Evolutionary conservation across 805 yeast species (phyloP), one percentile per base, ranked within the genome.

Genomic region (Monosporozyma unispora): DNA sequence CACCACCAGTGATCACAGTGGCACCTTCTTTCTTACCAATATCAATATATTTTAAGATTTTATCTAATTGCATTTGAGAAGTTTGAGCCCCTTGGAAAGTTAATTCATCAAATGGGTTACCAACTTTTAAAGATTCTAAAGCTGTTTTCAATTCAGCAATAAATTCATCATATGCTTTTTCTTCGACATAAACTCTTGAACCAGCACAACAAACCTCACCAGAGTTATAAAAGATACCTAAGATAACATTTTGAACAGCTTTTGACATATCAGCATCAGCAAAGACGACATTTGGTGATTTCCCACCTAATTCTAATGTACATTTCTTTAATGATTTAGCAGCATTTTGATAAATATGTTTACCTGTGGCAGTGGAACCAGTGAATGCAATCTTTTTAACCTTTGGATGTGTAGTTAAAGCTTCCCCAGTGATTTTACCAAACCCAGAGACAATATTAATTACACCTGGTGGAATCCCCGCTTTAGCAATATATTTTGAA

Each of bases 191-290:
- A 56, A 89, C 73, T 71, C 98, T 82, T 50, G 96, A 88, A 56
- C 96, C 95, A 35, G 96, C 97, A 64, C 89, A 84, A 73, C 98
- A 90, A 51, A 87, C 90, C 74, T 91, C 96, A 71, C 98, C 98
- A 63, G 90, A 82, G 77, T 90, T 90, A 78, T 79, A 87, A 76
- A 83, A 87, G 64, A 90, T 89, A 69, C 96, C 96, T 50, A 77
- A 66, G 51, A 85, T 76, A 57, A 88, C 81, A 76, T 81, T 79
- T 59, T 82, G 76, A 47, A 87, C 84, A 47, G 96, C 86, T 61
- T 76, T 74, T 49, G 82, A 81, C 51, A 90, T 66, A 67, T 90
- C 81, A 50, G 91, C 90, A 65, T 90, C 97, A 62, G 83, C 82
- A 64, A 85, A 88, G 46, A 90, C 82, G 58, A 90, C 81, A 70